These are phyloP conservation scores for Penicillium sp. DNA, from an alignment of 2,329 filamentous ascomycete species.

Conservation along the genomic window DNA sequence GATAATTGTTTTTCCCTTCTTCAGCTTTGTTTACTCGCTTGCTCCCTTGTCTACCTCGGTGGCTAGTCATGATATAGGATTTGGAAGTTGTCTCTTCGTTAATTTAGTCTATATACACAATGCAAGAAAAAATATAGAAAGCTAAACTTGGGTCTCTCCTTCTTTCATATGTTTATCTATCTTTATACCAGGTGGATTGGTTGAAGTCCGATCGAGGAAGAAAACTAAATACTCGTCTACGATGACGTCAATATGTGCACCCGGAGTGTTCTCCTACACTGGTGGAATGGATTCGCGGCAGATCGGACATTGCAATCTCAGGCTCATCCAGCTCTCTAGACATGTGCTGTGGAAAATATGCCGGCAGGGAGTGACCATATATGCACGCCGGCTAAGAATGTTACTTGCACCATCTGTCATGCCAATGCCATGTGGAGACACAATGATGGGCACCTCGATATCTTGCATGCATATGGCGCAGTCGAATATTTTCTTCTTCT, in stretches of 20 bases:
- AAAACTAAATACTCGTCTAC: not conserved
- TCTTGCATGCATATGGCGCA: conserved; percentile 94
- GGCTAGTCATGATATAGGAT: not conserved
- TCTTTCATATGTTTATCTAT: not conserved
- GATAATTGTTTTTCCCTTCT: not conserved
- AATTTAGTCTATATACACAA: not conserved
- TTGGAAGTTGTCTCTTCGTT: not conserved
- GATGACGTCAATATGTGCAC: not conserved
- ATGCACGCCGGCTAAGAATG: conserved; percentile 73
- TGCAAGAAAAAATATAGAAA: not conserved
- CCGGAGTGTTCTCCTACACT: conserved; percentile 48
- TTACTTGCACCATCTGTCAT: conserved; percentile 49
- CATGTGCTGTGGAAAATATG: conserved; percentile 94
- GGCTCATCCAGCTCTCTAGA: conserved; percentile 93
- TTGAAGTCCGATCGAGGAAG: not conserved
- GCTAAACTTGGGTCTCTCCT: not conserved
- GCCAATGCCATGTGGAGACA: conserved; percentile 48
- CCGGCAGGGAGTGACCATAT: conserved; percentile 96
- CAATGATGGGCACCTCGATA: conserved; percentile 79
- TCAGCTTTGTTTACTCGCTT: not conserved
- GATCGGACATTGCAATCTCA: conserved; percentile 88
- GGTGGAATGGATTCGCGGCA: conserved; percentile 87
- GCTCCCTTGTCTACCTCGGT: not conserved
- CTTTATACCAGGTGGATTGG: not conserved
- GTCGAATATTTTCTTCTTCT: conserved; percentile 66